Base-by-base conservation (phyloP, 371 early-diverging fungal genomes). In the Syncephalastrum sp. region DNA sequence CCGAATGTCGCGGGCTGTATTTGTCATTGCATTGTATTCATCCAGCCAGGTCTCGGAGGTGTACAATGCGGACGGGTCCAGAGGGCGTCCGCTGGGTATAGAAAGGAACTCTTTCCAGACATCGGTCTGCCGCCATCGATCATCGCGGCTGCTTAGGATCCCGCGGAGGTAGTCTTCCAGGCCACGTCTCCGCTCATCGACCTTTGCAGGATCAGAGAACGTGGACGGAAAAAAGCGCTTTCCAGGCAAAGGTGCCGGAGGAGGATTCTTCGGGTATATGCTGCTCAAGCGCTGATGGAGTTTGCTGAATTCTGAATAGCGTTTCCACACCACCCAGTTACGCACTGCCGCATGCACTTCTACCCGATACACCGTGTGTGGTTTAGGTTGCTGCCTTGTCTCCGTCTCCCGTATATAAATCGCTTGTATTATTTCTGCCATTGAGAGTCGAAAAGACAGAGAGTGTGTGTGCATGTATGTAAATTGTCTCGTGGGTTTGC, bases 271-370 rank as follows among this genome's bases (percentile, higher is more conserved):
- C 0, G 92, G 89, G 56, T 83, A 86, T 27, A 74, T 72, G 3
- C 70, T 70, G 1, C 57, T 16, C 12, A 83, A 71, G 14, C 77
- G 77, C 3, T 47, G 56, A 52, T 88, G 77, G 5, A 94, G 84
- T 17, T 77, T 66, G 25, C 79, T 79, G 64, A 94, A 94, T 47
- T 93, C 93, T 43, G 85, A 85, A 74, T 92, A 95, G 1, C 95
- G 84, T 53, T 86, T 87, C 89, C 90, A 91, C 12, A 93, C 82
- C 3, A 84, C 82, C 93, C 94, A 95, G 3, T 87, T 81, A 24
- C 92, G 82, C 12, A 92, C 89, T 2, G 91, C 84, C 5, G 87
- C 89, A 55, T 86, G 87, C 17, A 91, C 82, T 51, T 88, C 85
- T 25, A 91, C 69, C 13, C 77, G 77, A 57, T 89, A 91, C 27